Base-by-base conservation (phyloP, 805 yeast genomes). In the Candida adriatica region DNA sequence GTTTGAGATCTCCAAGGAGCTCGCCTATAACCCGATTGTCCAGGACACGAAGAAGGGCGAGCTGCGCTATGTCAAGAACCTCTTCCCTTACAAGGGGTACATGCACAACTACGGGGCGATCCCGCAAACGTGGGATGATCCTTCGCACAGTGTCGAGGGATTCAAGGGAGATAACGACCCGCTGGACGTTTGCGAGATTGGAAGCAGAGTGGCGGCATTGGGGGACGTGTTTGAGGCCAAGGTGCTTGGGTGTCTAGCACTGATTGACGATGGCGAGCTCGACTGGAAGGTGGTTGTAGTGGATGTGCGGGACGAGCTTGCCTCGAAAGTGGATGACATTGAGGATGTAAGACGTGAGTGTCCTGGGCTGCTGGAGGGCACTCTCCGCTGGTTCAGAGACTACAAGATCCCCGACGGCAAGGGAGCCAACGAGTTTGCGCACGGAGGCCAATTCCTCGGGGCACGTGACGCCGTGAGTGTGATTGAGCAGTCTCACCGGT, bases 31-130 rank as follows among this genome's bases (percentile, higher is more conserved):
- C 71, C 98, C 98, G 53, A 92, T 92, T 51, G 69, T 84, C 41
- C 98, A 92, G 70, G 98, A 92, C 65, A 84, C 94, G 56, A 92
- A 92, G 72, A 90, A 92, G 73, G 97, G 96, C 48, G 81, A 86
- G 63, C 75, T 87, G 55, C 79, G 97, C 68, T 92, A 80, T 51
- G 97, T 92, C 39, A 80, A 95, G 69, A 92, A 92, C 75, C 78
- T 94, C 62, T 90, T 90, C 85, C 98, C 98, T 33, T 95, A 84
- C 70, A 94, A 92, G 61, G 98, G 98, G 51, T 90, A 92, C 71
- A 90, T 90, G 49, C 95, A 87, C 70, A 92, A 92, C 70, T 90
- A 90, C 61, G 98, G 97, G 61, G 96, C 96, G 30, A 82, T 90
- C 75, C 97, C 97, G 46, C 96, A 90, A 62, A 43, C 53, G 21